Base-by-base conservation (phyloP, 2,329 filamentous ascomycete genomes). In the Penicillium occitanis region DNA sequence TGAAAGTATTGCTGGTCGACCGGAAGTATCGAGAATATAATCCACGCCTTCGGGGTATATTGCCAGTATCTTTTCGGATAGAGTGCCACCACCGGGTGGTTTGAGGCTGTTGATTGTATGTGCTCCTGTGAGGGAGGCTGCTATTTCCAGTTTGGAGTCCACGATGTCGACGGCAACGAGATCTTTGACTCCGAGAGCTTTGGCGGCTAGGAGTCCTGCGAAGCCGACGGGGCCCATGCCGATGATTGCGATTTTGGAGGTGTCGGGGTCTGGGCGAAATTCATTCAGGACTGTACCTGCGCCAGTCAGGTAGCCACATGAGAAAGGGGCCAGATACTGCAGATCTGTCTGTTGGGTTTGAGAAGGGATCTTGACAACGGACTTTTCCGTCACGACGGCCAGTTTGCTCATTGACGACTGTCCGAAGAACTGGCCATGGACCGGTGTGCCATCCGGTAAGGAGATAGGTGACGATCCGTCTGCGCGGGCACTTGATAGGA, bases 191-290 rank as follows among this genome's bases (percentile, higher is more conserved):
- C 57, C 57, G n/a, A 59, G 13, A 17, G 57, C 57, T 30, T 59
- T 59, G 28, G 57, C 57, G 2, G 37, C 13, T 10, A 59, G 10
- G 2, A 59, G 6, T 3, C 28, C 57, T 10, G 57, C 35, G 22
- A 59, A 59, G 17, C 57, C 57, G 2, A 59, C 57, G 22, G 57
- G 57, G 5, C 57, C 57, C 57, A 59, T 59, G 37, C 57, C 57
- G 4, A 59, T n/a, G 13, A 59, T 44, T 28, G 57, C 57, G 5
- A 59, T 28, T 17, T n/a, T 40, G 33, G 57, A 59, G 40, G 50
- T 5, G 7, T 59, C 57, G 13, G 35, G 22, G 13, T 59, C 37
- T 13, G 57, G 57, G 2, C 57, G 37, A 22, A 59, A 30, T 59
- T 59, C 57, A 11, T 59, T 59, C 13, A 40, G 3, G 7, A 59